Base-by-base conservation (phyloP, 2,329 filamentous ascomycete genomes). In the Arthrinium phaeospermum region DNA sequence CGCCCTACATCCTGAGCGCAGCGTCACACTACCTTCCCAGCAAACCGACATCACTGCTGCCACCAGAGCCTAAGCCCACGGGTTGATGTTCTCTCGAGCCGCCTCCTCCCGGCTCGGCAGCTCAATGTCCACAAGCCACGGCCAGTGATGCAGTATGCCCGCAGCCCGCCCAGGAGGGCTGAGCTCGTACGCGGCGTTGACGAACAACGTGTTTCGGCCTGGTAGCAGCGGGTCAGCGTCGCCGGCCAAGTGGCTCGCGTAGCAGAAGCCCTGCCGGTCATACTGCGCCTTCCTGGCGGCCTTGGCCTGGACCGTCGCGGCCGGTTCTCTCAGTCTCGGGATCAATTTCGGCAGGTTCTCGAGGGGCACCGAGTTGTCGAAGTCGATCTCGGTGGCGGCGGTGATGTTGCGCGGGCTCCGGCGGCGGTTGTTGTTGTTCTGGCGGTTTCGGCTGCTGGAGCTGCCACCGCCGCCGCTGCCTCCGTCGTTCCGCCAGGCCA, bases 171-270 rank as follows among this genome's bases (percentile, higher is more conserved):
- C 30, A 3, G 6, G 12, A 1, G 16, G 6, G 53, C 53, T 61
- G 7, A 6, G 10, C 7, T 61, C 30, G 16, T 37, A 37, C 4
- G 53, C 22, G 19, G 53, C 53, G 12, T 61, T 37, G 2, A 92
- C 81, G 76, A 91, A 90, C 8, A 91, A 77, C 0, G 89, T 91
- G 74, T 90, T 84, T 57, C 81, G 78, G 0, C 86, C 86, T 10
- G 64, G 69, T 44, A 79, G 67, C 0, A 86, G n/a, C 1, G 75
- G 76, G 34, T 77, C 73, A n/a, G 76, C 72, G 30, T 83, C 80
- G 3, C 79, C 76, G 0, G 78, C 78, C 70, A 85, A 84, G 72
- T 84, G 80, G 47, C 86, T 87, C 2, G 86, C 80, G 19, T 78
- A 72, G 19, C 78, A 79, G 61, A 77, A 84, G 19, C 80, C 76